Evolutionary conservation across 2,329 filamentous ascomycete genomes (phyloP).

Genomic region (Colletotrichum sp.): DNA sequence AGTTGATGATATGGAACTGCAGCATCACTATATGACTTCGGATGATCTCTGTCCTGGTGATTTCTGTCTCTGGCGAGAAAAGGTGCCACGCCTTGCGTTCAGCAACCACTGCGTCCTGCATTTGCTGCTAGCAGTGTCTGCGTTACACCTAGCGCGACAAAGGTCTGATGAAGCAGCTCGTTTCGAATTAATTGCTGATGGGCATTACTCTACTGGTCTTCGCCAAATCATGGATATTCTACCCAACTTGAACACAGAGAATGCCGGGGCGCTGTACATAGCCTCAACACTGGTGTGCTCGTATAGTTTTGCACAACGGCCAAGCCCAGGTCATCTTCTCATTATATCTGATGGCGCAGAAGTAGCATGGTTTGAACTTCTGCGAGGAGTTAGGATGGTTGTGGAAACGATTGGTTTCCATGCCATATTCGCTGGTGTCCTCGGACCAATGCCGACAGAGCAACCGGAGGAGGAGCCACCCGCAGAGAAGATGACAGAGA

Average conservation of each 20-base stretch:
- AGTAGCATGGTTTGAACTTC: constrained; percentile 23
- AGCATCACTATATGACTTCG: constrained; percentile 12
- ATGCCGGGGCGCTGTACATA: constrained; percentile 17
- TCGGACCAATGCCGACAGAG: background rate
- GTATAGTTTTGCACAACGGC: constrained; percentile 12
- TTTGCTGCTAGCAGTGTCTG: constrained; percentile 13
- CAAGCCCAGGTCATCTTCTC: constrained; percentile 20
- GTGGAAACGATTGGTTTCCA: constrained; percentile 17
- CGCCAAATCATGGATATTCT: constrained; percentile 16
- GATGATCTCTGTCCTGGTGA: background rate
- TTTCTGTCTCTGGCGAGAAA: constrained; percentile 7
- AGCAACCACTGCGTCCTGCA: constrained; percentile 13
- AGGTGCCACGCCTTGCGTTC: constrained; percentile 17
- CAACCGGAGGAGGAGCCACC: background rate
- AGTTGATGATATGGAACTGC: constrained; percentile 12
- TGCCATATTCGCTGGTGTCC: constrained; percentile 16
- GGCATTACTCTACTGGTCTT: constrained; percentile 8
- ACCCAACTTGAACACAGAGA: constrained; percentile 4
- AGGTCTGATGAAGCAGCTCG: background rate
- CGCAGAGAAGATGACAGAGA: background rate
- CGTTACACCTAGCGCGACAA: background rate
- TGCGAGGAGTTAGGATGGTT: constrained; percentile 24
- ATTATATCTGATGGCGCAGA: constrained; percentile 20
- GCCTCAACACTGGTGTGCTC: constrained; percentile 9
- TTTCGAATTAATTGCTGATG: constrained; percentile 12